Evolutionary conservation across 2,329 filamentous ascomycete genomes (phyloP).

Genomic region (Cytospora piceae): DNA sequence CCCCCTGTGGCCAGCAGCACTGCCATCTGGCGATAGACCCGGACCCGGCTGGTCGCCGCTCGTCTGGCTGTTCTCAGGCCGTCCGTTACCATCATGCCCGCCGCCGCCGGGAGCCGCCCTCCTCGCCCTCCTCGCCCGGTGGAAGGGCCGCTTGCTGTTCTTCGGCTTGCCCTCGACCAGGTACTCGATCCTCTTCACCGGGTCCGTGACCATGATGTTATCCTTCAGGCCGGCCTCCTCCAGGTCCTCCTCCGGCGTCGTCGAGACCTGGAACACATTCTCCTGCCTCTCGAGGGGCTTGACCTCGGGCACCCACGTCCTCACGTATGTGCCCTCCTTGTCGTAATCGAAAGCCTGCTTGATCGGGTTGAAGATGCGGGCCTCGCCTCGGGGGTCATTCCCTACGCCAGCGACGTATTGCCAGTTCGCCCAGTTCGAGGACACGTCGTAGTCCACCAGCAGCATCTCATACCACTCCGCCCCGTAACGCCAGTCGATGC

Average conservation of each 20-base stretch:
- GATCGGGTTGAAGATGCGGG: slow-evolving; percentile 78
- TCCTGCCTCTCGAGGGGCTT: slow-evolving; percentile 54
- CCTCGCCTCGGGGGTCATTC: slow-evolving; percentile 73
- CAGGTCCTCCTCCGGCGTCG: slow-evolving; percentile 61
- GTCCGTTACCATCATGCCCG: slow-evolving; percentile 20
- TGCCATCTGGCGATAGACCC: neutral
- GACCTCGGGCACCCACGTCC: slow-evolving; percentile 74
- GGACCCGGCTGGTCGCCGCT: neutral
- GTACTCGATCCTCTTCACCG: slow-evolving; percentile 68
- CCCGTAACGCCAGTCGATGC: slow-evolving; percentile 78
- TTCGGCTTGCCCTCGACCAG: slow-evolving; percentile 56
- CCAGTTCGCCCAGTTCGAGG: slow-evolving; percentile 82
- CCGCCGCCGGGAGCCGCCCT: slow-evolving; percentile 20
- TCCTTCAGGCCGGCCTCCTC: slow-evolving; percentile 58
- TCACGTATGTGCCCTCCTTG: slow-evolving; percentile 68
- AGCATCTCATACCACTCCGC: slow-evolving; percentile 82
- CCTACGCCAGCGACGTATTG: slow-evolving; percentile 81
- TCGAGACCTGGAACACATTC: slow-evolving; percentile 73
- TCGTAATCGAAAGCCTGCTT: slow-evolving; percentile 83
- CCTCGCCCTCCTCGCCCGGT: slow-evolving; percentile 34
- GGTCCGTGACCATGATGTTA: slow-evolving; percentile 68
- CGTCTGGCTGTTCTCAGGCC: neutral
- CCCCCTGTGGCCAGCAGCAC: slow-evolving; percentile 2
- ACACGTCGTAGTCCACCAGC: slow-evolving; percentile 76
- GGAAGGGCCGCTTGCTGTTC: slow-evolving; percentile 40